Conservation (phyloP, 331 rosid species). For the Cydonia oblonga region DNA sequence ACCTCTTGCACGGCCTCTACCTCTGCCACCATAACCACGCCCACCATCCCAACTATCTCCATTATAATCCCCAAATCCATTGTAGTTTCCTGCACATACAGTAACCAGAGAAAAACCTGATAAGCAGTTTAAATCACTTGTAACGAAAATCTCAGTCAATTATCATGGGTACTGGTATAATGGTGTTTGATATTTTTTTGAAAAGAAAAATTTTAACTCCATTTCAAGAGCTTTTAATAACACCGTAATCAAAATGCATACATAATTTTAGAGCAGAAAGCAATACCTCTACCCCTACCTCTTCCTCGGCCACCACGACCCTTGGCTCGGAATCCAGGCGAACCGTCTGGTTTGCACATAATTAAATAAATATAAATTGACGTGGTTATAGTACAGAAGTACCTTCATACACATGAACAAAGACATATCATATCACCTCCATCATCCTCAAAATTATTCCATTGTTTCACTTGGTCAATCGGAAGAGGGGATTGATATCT, state of each 20-base stretch:
- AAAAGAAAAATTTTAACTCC: not conserved
- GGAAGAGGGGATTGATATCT: slow-evolving; percentile 85
- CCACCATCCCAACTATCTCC: slow-evolving; percentile 79
- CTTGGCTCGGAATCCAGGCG: slow-evolving; percentile 56
- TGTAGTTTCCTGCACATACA: slow-evolving; percentile 34
- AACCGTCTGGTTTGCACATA: slow-evolving; percentile 41
- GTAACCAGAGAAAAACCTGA: not conserved
- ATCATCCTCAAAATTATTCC: slow-evolving; percentile 61
- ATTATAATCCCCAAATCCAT: slow-evolving; percentile 49
- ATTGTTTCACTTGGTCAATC: slow-evolving; percentile 72
- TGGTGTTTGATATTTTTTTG: not conserved
- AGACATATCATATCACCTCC: slow-evolving; percentile 41
- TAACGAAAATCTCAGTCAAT: not conserved
- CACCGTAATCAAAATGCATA: not conserved
- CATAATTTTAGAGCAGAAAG: not conserved
- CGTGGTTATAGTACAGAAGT: not conserved
- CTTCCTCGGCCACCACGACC: slow-evolving; percentile 57
- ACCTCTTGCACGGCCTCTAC: slow-evolving; percentile 63
- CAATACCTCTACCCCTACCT: slow-evolving; percentile 49
- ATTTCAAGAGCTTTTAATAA: not conserved
- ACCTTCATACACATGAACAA: not conserved
- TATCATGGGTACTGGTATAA: not conserved
- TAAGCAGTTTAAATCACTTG: not conserved
- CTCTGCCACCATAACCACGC: slow-evolving; percentile 62
- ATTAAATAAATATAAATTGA: slow-evolving; percentile 1